Evolutionary conservation across 73 alveolate genomes (phyloP).

Genomic region (Uronychia setigera): DNA sequence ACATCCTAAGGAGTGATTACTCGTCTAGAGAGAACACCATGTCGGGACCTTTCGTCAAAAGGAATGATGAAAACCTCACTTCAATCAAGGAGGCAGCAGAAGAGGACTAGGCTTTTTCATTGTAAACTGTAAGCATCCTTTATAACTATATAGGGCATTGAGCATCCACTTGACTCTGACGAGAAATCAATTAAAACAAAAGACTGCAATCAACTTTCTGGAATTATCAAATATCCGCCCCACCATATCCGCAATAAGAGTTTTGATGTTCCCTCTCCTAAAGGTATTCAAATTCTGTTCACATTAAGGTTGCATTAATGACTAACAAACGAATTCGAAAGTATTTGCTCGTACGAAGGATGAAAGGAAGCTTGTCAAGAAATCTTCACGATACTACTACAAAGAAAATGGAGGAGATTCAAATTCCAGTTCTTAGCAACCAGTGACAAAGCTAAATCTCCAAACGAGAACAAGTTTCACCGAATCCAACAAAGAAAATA

Average conservation of each 20-base stretch:
- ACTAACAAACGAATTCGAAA: background rate
- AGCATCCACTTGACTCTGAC: background rate
- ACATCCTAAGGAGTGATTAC: background rate
- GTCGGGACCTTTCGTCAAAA: background rate
- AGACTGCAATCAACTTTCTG: background rate
- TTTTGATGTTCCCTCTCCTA: background rate
- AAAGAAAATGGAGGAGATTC: background rate
- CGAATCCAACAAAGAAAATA: background rate
- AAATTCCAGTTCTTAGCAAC: too few species aligned
- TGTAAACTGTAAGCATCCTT: background rate
- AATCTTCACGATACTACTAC: too few species aligned
- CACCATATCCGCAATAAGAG: background rate
- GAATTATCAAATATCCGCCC: background rate
- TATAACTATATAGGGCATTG: background rate
- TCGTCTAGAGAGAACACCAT: background rate
- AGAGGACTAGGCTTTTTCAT: background rate
- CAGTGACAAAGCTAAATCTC: too few species aligned
- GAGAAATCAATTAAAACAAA: background rate
- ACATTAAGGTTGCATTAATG: background rate
- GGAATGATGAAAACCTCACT: conserved; percentile 1
- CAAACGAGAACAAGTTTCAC: too few species aligned
- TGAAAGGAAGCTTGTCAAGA: background rate
- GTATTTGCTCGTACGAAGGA: background rate
- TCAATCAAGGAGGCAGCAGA: conserved; percentile 4
- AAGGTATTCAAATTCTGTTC: background rate